Evolutionary conservation across 2,329 filamentous ascomycete genomes (phyloP).

Genomic region (Sphaceloma murrayae): DNA sequence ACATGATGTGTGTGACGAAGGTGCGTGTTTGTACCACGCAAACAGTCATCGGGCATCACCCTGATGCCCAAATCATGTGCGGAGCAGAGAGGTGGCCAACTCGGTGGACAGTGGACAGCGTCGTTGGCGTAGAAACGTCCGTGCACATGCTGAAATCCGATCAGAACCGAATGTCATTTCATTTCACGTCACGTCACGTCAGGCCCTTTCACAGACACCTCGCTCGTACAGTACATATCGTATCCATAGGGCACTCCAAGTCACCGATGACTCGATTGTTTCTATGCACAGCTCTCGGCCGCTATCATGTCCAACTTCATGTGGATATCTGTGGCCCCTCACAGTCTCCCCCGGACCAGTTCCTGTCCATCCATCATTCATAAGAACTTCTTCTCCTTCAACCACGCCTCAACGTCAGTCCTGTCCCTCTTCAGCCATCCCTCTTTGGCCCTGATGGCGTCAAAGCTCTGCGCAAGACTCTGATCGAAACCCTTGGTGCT

Average conservation of each 20-base stretch:
- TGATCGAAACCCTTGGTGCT: slow-evolving; percentile 84
- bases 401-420: slow-evolving; percentile 64
- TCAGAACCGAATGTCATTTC: too few species aligned
- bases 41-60: neutral
- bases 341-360: slow-evolving; percentile 2
- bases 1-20: neutral
- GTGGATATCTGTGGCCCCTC: too few species aligned
- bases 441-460: slow-evolving; percentile 75
- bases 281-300: too few species aligned
- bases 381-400: slow-evolving; percentile 56
- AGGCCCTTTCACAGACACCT: too few species aligned
- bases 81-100: neutral
- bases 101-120: neutral
- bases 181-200: too few species aligned
- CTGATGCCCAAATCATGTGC: neutral
- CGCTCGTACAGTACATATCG: too few species aligned
- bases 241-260: too few species aligned
- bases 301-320: too few species aligned
- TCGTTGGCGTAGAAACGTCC: slow-evolving; percentile 1
- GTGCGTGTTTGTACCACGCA: too few species aligned
- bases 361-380: slow-evolving; percentile 20
- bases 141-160: too few species aligned
- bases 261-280: too few species aligned
- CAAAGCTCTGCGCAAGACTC: slow-evolving; percentile 78
- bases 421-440: slow-evolving; percentile 70